Evolutionary conservation across 2,329 filamentous ascomycete species (phyloP).

Genomic region (Xylariaceae sp.): DNA sequence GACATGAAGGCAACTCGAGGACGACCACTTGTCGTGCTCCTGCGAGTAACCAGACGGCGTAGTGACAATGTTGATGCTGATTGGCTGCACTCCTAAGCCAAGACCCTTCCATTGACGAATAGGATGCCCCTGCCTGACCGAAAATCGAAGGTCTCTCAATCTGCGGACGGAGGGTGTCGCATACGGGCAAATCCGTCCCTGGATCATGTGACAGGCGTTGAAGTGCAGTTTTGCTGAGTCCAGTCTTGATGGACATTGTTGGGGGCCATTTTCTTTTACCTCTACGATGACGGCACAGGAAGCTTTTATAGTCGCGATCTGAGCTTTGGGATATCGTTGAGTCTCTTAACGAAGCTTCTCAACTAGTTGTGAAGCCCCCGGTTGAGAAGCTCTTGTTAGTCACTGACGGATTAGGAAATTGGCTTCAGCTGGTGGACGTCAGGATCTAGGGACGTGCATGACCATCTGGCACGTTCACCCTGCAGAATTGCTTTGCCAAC

Average conservation of each 20-base stretch:
- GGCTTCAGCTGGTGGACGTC: slow-evolving; percentile 21
- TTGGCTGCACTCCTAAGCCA: slow-evolving; percentile 35
- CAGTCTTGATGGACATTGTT: slow-evolving; percentile 22
- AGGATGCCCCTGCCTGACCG: slow-evolving; percentile 37
- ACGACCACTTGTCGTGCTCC: slow-evolving; percentile 36
- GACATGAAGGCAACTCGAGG: slow-evolving; percentile 41
- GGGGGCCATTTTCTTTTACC: slow-evolving; percentile 30
- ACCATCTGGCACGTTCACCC: slow-evolving; percentile 30
- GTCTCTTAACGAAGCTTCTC: slow-evolving; percentile 12
- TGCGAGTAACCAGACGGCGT: slow-evolving; percentile 39
- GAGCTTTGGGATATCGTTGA: slow-evolving; percentile 9
- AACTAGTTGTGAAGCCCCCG: slow-evolving; percentile 14
- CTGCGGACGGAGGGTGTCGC: slow-evolving; percentile 36
- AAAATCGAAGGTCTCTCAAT: slow-evolving; percentile 35
- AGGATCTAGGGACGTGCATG: slow-evolving; percentile 28
- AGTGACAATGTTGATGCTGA: slow-evolving; percentile 33
- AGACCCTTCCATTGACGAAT: slow-evolving; percentile 37
- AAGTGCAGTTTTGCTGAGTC: slow-evolving; percentile 22
- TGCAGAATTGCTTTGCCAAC: slow-evolving; percentile 29
- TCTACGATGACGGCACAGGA: slow-evolving; percentile 24
- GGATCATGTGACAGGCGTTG: slow-evolving; percentile 39
- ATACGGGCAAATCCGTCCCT: slow-evolving; percentile 30
- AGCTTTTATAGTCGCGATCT: slow-evolving; percentile 26
- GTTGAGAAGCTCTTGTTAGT: slow-evolving; percentile 14
- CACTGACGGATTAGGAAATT: slow-evolving; percentile 30